These are phyloP conservation scores for Zanthoxylum bungeanum DNA, from an alignment of 345 rosid genomes.

Conservation along the genomic window DNA sequence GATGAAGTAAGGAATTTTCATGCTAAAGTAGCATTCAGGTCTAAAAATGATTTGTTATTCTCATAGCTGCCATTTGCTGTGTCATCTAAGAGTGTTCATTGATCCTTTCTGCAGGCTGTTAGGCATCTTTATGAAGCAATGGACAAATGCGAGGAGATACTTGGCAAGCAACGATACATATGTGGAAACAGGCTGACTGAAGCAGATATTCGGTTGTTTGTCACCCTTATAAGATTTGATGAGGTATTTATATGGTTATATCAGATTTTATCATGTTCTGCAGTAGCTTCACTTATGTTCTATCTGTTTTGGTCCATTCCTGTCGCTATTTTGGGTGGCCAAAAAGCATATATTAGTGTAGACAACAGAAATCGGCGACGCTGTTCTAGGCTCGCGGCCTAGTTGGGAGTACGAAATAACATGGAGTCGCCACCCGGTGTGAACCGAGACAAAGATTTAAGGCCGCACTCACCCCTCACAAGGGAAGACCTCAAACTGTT, in stretches of 20 bases:
- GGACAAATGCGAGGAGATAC: constrained; percentile 75
- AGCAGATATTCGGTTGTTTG: constrained; percentile 74
- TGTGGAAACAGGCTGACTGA: constrained; percentile 72
- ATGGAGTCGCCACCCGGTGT: too few species aligned
- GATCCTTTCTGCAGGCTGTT: constrained; percentile 49
- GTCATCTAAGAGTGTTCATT: not conserved
- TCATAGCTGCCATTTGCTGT: not conserved
- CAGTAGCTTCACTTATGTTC: not conserved
- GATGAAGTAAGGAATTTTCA: constrained; percentile 41
- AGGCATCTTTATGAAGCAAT: constrained; percentile 62
- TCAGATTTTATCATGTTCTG: not conserved
- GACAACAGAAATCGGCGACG: too few species aligned
- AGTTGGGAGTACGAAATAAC: too few species aligned
- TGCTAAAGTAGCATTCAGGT: not conserved
- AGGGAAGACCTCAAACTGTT: too few species aligned
- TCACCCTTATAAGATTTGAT: constrained; percentile 88
- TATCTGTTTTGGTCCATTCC: too few species aligned
- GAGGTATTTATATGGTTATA: constrained; percentile 48
- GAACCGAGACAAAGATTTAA: too few species aligned
- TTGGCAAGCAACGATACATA: constrained; percentile 59
- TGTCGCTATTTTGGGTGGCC: not conserved
- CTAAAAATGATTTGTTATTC: not conserved
- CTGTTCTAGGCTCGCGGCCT: too few species aligned
- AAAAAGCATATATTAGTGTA: not conserved
- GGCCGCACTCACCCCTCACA: too few species aligned